Base-by-base conservation (phyloP, 148 eudicot species). In the Arctostaphylos glauca region DNA sequence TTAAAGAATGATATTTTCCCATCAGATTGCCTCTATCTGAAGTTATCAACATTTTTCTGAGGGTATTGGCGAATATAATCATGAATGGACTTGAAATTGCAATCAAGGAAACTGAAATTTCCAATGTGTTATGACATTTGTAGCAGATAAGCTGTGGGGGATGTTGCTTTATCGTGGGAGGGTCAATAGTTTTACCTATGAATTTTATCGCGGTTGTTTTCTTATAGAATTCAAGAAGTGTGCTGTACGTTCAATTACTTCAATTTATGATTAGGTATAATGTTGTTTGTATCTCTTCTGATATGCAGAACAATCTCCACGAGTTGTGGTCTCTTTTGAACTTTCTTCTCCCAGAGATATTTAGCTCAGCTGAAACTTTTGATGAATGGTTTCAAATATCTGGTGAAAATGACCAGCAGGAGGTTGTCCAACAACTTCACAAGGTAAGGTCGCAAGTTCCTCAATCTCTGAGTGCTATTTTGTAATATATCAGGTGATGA, bases 371-470 rank as follows among this genome's bases (percentile, higher is more conserved):
- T 14, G 98, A 96, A 82, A 96, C 99, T 74, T 96, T 96, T 81
- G 99, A 96, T 66, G 97, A 96, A 70, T 96, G 99, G 99, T 96
- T 96, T 86, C 95, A 94, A 88, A 96, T 96, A 73, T 96, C 99
- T 86, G 98, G 94, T 89, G 99, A 96, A 46, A 96, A 91, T 85
- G 98, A 96, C 84, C 94, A 96, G 86, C 96, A 96, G 81, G 99
- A 96, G 86, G 97, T 96, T 55, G 97, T 94, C 83, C 98, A 96
- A 80, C 99, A 96, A 79, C 97, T 96, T 84, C 12, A 64, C 23
- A 64, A 64, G 41, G 25, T 64, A 83, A 46, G 9, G 43, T 64
- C 15, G 1, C 3, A 14, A 9, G 70, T 25, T 3, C 14, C 41
- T 64, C 14, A 23, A 64, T 64, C 41, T 64, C 70, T 64, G 41